Conservation (phyloP, 2,329 filamentous ascomycete genomes). For the Catunica adiposa region DNA sequence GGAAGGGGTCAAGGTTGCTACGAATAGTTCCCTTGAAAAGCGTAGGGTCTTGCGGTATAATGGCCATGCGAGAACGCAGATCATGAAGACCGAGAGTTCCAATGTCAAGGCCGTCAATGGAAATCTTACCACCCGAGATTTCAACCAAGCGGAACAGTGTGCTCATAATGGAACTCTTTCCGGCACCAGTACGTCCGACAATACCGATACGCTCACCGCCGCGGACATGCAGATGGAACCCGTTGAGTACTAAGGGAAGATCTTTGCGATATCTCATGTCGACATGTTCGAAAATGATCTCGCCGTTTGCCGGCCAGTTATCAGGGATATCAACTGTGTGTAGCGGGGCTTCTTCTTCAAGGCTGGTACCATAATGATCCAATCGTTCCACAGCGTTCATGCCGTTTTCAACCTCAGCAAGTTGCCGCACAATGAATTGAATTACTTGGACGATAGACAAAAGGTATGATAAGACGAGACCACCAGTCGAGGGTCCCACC, state of each 20-base stretch:
- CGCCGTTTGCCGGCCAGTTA: conserved; percentile 73
- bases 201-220: conserved; percentile 69
- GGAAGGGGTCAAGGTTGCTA: conserved; percentile 66
- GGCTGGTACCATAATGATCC: conserved; percentile 69
- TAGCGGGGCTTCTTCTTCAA: conserved; percentile 79
- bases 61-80: conserved; percentile 57
- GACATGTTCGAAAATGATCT: conserved; percentile 59
- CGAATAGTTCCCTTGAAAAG: conserved; percentile 68
- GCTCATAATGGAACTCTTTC: conserved; percentile 72
- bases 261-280: conserved; percentile 62
- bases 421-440: conserved; percentile 83
- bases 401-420: conserved; percentile 91
- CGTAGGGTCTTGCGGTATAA: conserved; percentile 74
- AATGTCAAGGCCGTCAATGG: conserved; percentile 52
- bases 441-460: conserved; percentile 88
- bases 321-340: conserved; percentile 56
- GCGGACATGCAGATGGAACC: conserved; percentile 52
- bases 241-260: conserved; percentile 56
- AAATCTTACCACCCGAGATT: conserved; percentile 44
- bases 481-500: conserved; percentile 68
- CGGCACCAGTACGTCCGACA: conserved; percentile 66
- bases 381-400: conserved; percentile 95
- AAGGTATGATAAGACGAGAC: conserved; percentile 84
- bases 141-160: conserved; percentile 64
- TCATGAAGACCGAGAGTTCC: conserved; percentile 58